A percentile compares a stretch with the other conserved stretches of the same genome.
Evolutionary conservation across 2,329 filamentous ascomycete species (phyloP).

Genomic region (Blastomyces percursus): DNA sequence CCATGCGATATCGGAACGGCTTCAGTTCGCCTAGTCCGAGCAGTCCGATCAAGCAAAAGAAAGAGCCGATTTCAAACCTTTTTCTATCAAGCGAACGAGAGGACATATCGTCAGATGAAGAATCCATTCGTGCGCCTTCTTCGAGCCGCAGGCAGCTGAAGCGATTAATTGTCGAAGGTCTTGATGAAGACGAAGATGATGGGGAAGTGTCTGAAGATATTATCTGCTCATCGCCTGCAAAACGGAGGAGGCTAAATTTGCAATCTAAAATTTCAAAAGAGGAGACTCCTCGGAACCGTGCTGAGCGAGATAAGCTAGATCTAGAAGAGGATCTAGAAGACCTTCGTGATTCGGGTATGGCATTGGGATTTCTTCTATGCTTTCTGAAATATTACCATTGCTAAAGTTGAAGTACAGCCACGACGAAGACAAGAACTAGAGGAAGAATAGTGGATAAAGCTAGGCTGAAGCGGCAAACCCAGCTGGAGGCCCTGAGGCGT

Average conservation of each 20-base stretch:
- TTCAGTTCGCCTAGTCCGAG: conserved; percentile 14
- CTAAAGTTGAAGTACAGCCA: conserved; percentile 20
- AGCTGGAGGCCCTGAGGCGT: conserved; percentile 34
- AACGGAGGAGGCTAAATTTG: conserved; percentile 4
- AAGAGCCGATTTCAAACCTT: neutral
- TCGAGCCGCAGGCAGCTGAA: conserved; percentile 16
- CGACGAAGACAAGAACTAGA: conserved; percentile 32
- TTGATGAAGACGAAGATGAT: conserved; percentile 26
- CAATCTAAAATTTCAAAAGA: conserved; percentile 10
- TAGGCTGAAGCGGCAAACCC: conserved; percentile 28
- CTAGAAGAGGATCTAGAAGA: conserved; percentile 37
- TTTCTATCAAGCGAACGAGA: neutral
- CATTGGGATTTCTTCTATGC: neutral
- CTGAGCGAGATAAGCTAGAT: conserved; percentile 30
- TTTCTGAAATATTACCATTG: neutral
- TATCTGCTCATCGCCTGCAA: neutral
- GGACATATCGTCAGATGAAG: conserved; percentile 5
- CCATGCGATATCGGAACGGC: conserved; percentile 25
- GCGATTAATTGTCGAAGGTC: conserved; percentile 17
- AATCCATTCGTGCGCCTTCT: conserved; percentile 5
- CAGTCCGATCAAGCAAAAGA: neutral
- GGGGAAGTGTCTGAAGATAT: conserved; percentile 35
- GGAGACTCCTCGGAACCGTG: conserved; percentile 18
- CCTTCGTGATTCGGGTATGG: conserved; percentile 34
- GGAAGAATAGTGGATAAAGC: conserved; percentile 31